Evolutionary conservation across 2,329 filamentous ascomycete genomes (phyloP).

Genomic region (Hypoxylon sp.): DNA sequence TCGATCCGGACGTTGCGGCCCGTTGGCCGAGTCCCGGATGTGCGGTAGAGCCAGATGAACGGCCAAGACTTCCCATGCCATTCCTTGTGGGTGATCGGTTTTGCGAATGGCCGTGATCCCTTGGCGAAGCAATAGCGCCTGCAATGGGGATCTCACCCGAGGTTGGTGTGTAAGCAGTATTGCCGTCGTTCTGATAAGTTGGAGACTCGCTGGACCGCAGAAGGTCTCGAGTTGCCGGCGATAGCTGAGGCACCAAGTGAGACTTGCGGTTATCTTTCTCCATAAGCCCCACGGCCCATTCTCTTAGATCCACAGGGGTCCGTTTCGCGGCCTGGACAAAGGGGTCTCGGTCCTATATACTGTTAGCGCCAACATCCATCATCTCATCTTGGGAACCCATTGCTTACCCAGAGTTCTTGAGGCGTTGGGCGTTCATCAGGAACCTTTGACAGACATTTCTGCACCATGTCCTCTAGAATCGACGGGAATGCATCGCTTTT

Average conservation of each 20-base stretch:
- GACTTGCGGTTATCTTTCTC: conserved; percentile 96
- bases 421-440: conserved; percentile 91
- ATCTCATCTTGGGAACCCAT: not conserved
- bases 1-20: conserved; percentile 64
- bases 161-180: conserved; percentile 70
- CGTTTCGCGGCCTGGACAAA: conserved; percentile 97
- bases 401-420: conserved; percentile 87
- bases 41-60: conserved; percentile 58
- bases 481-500: conserved; percentile 97
- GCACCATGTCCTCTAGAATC: conserved; percentile 96
- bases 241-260: conserved; percentile 84
- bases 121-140: conserved; percentile 67
- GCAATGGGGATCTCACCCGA: conserved; percentile 79
- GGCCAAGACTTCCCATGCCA: conserved; percentile 61
- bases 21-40: conserved; percentile 68
- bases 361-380: conserved; percentile 45
- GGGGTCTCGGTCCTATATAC: conserved; percentile 81
- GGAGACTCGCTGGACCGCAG: conserved; percentile 74
- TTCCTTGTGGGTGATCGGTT: conserved; percentile 66
- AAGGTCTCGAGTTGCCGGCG: conserved; percentile 81
- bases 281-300: conserved; percentile 95
- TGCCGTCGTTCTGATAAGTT: conserved; percentile 61
- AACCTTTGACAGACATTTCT: conserved; percentile 92
- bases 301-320: conserved; percentile 91
- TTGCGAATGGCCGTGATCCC: conserved; percentile 60